Evolutionary conservation across 257 asterid genomes (phyloP), one percentile per base, ranked within the genome.

Genomic region (Marsdenia floribunda): DNA sequence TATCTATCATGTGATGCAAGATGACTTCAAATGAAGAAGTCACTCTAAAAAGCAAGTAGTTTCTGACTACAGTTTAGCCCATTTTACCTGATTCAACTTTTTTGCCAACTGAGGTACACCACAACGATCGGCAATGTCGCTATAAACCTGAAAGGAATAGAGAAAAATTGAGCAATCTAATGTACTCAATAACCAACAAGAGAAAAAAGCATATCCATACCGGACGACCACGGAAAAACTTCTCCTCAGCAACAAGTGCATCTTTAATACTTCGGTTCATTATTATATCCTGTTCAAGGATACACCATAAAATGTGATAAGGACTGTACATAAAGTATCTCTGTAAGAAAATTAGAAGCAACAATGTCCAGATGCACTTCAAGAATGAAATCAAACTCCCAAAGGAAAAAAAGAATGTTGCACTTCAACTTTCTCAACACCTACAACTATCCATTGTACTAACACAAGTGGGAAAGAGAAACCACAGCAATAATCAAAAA

Each of bases 61-160:
- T 12, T 47, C 35, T 35, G 29, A 68, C 58, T 74, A 70, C 33
- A 44, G 50, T 75, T 57, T 66, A 29, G 68, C 70, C 67, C 35
- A 64, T 42, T 13, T 61, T 74, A 88, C 97, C 99, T 95, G 97
- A 85, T 95, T 95, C 96, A 95, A 87, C 88, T 92, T 95, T 91
- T 89, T 95, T 76, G 98, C 97, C 91, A 95, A 79, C 86, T 95
- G 97, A 80, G 96, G 96, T 65, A 90, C 83, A 29, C 99, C 98
- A 82, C 99, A 95, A 38, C 93, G 94, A 78, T 92, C 98, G 46
- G 96, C 92, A 80, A 95, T 83, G 77, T 92, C 98, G 71, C 80
- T 88, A 80, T 95, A 95, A 21, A 90, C 97, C 99, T 95, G 77
- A 68, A 81, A 52, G 71, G 66, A 72, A 82, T 68, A 58, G 73